phyloP scores from a whole-genome alignment of 2,329 filamentous ascomycete genomes.

The Monilinia fructigena region DNA sequence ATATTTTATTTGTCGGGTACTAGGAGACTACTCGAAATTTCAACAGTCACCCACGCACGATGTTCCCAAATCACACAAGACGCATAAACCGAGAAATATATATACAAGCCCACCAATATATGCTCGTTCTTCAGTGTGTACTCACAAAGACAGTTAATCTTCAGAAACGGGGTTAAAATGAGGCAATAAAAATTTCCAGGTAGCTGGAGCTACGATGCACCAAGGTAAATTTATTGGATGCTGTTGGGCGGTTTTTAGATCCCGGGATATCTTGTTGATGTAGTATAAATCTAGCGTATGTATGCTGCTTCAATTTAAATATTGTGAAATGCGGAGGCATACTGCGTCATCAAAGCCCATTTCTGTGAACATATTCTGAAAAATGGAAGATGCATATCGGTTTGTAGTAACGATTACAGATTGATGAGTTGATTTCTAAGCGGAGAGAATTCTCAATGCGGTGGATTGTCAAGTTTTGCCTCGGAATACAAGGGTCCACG shows the following conservation, averaged over 20 bases:
- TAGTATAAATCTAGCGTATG: background rate
- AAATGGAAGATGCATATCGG: background rate
- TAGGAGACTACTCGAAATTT: background rate
- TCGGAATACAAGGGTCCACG: background rate
- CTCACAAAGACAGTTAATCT: background rate
- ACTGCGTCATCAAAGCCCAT: background rate
- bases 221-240: background rate
- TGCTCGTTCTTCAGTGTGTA: background rate
- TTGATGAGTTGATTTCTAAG: background rate
- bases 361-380: background rate
- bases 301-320: background rate
- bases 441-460: background rate
- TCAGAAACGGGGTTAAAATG: background rate
- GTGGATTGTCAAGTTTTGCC: background rate
- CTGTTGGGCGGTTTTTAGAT: background rate
- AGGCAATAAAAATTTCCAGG: background rate
- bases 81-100: background rate
- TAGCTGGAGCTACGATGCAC: background rate
- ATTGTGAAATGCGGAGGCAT: background rate
- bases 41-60: background rate
- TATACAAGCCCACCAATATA: too few species aligned
- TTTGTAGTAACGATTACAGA: background rate
- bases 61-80: background rate
- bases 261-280: background rate
- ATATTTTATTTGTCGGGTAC: background rate